Base-by-base conservation (phyloP, 1,139 yeast genomes). In the Lodderomyces jiufengensis region DNA sequence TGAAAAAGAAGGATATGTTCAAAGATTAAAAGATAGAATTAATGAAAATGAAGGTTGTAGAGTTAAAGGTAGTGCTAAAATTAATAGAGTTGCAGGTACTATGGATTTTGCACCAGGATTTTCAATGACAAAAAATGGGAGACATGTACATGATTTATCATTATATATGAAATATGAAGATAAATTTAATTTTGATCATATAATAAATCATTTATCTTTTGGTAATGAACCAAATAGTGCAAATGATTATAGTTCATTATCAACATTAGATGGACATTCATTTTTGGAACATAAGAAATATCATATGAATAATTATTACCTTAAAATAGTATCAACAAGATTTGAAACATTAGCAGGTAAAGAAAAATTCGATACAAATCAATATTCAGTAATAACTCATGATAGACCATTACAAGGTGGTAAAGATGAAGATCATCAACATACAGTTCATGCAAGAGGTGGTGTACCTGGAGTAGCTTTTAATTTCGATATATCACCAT, bases 61-160 rank as follows among this genome's bases (percentile, higher is more conserved):
- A 47, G 70, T 92, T 34, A 74, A 75, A 42, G 98, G 98, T 25
- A 70, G 76, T 24, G 82, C 95, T 8, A 70, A 78, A 50, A 78
- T 92, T 52, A 85, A 86, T 61, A 78, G 95, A 59, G 85, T 92
- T 28, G 79, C 85, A 22, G 98, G 98, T 28, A 84, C 87, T 54
- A 65, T 92, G 48, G 97, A 92, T 62, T 88, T 92, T 69, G 96
- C 97, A 1, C 97, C 98, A 2, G 98, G 98, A 14, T 79, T 75
- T 41, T 76, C 84, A 32, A 70, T 68, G 44, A 75, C 78, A 36
- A 52, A 63, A 32, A 63, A 64, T 7, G 78, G 77, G 16, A 70
- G 71, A 45, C 97, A 92, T 55, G 71, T 78, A 46, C 98, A 92
- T 62, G 98, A 92, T 55, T 60, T 84, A 43, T 83, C 95, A 5